Evolutionary conservation across 306 rosid genomes (phyloP).

Genomic region (Quillaja saponaria): DNA sequence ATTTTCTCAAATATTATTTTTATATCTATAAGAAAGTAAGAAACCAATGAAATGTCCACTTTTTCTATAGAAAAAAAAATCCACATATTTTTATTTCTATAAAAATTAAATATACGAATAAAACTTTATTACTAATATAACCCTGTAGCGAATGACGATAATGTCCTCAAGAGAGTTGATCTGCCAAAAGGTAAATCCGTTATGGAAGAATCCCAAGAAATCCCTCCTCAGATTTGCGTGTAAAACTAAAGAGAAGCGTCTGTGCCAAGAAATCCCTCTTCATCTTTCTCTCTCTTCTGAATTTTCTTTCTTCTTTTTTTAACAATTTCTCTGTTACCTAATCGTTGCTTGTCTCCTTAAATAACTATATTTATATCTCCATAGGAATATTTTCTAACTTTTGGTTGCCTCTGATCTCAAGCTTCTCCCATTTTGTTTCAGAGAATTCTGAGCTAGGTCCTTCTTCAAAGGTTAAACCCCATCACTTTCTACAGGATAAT

Average conservation of each 20-base stretch:
- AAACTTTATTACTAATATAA: too few relatives aligned
- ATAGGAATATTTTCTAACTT: neutral
- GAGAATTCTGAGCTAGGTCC: slow-evolving; percentile 42
- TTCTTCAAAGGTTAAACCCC: slow-evolving; percentile 39
- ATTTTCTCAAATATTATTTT: too few relatives aligned
- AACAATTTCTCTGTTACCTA: neutral
- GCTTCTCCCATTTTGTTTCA: slow-evolving; percentile 35
- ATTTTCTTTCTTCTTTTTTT: slow-evolving; percentile 8
- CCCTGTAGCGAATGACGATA: slow-evolving; percentile 43
- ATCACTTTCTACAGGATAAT: slow-evolving; percentile 38
- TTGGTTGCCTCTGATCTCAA: slow-evolving; percentile 43
- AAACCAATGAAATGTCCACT: too few relatives aligned
- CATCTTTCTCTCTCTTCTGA: slow-evolving; percentile 11
- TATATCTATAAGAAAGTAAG: too few relatives aligned
- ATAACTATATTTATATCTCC: slow-evolving; percentile 28
- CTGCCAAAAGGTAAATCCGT: slow-evolving; percentile 44
- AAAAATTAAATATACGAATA: too few relatives aligned
- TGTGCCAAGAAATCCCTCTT: slow-evolving; percentile 46
- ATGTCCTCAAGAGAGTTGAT: slow-evolving; percentile 22
- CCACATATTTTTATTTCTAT: too few relatives aligned
- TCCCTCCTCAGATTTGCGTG: slow-evolving; percentile 35
- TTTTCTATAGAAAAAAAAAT: too few relatives aligned
- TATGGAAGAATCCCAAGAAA: slow-evolving; percentile 31
- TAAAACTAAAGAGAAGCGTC: slow-evolving; percentile 50
- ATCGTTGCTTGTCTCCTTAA: neutral